These are phyloP conservation scores for Neofusicoccum kwambonambiense DNA, from an alignment of 2,329 filamentous ascomycete genomes.

Conservation along the genomic window DNA sequence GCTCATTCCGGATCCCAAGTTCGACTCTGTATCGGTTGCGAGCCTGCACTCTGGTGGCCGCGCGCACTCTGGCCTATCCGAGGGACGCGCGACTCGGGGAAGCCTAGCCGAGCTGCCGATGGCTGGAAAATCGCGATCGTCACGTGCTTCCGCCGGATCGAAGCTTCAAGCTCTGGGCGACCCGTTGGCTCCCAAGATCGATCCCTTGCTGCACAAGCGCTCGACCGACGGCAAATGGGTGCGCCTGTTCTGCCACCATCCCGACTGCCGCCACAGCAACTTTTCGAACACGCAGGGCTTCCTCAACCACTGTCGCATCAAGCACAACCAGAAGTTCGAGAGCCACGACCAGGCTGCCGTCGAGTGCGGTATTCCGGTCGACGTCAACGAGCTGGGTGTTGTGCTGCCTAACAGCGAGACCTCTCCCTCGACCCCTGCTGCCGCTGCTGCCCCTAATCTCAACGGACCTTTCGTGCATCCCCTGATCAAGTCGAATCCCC, in stretches of 20 bases:
- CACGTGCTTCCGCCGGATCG: slow-evolving; percentile 54
- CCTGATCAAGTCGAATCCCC: slow-evolving; percentile 24
- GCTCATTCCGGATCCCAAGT: slow-evolving; percentile 84
- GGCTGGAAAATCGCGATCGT: slow-evolving; percentile 54
- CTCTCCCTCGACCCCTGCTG: slow-evolving; percentile 25
- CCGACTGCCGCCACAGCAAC: slow-evolving; percentile 81
- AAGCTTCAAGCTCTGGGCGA: slow-evolving; percentile 43
- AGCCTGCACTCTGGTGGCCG: slow-evolving; percentile 34
- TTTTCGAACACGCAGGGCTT: slow-evolving; percentile 98
- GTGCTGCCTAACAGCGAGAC: slow-evolving; percentile 13
- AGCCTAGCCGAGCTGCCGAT: slow-evolving; percentile 59
- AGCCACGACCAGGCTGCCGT: slow-evolving; percentile 93
- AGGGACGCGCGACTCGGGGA: slow-evolving; percentile 78
- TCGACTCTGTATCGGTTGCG: slow-evolving; percentile 59
- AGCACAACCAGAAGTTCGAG: slow-evolving; percentile 89
- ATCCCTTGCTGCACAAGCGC: slow-evolving; percentile 80
- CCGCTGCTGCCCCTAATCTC: slow-evolving; percentile 17
- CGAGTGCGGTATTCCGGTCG: slow-evolving; percentile 79
- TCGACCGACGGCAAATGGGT: slow-evolving; percentile 79
- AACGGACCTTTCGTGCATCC: slow-evolving; percentile 36
- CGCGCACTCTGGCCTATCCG: slow-evolving; percentile 44
- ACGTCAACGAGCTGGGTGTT: slow-evolving; percentile 57
- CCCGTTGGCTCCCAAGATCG: slow-evolving; percentile 58
- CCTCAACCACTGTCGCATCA: slow-evolving; percentile 97
- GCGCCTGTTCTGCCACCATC: slow-evolving; percentile 72